phyloP scores from a whole-genome alignment of 2,329 filamentous ascomycete genomes.

The Penicillium sp. region DNA sequence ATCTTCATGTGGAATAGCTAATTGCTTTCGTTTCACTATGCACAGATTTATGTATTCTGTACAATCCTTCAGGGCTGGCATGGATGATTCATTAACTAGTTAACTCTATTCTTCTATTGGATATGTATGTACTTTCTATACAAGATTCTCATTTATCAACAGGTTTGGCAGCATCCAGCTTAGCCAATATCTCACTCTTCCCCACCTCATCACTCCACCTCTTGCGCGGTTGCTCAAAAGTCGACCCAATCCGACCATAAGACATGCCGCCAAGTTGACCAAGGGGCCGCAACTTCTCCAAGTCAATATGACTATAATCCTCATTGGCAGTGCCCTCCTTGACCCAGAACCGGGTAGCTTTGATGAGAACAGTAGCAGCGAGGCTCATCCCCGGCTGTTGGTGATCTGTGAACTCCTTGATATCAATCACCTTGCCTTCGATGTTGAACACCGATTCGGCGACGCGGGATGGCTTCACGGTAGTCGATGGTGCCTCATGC shows the following conservation, averaged over 20 bases:
- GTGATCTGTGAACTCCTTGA: constrained; percentile 71
- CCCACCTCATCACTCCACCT: constrained; percentile 22
- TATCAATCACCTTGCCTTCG: constrained; percentile 72
- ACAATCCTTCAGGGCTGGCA: background rate
- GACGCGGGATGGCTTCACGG: constrained; percentile 70
- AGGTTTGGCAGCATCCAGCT: constrained; percentile 16
- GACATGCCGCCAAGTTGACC: constrained; percentile 81
- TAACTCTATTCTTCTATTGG: background rate
- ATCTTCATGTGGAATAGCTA: background rate
- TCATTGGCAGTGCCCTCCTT: constrained; percentile 79
- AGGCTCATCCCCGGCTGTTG: constrained; percentile 69
- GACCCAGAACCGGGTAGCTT: constrained; percentile 82
- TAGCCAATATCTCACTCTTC: constrained; percentile 20
- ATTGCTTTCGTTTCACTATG: background rate
- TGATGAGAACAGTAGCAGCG: constrained; percentile 69
- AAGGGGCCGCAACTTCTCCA: constrained; percentile 72
- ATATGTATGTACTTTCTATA: background rate
- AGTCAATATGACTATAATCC: constrained; percentile 70
- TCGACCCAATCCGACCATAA: constrained; percentile 68
- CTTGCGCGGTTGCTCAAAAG: constrained; percentile 64
- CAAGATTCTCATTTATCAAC: background rate
- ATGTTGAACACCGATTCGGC: constrained; percentile 77
- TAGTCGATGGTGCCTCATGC: constrained; percentile 62
- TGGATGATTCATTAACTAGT: background rate
- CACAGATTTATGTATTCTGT: background rate